These are phyloP conservation scores for Starmerella bombi DNA, from an alignment of 805 yeast genomes.

Conservation along the genomic window DNA sequence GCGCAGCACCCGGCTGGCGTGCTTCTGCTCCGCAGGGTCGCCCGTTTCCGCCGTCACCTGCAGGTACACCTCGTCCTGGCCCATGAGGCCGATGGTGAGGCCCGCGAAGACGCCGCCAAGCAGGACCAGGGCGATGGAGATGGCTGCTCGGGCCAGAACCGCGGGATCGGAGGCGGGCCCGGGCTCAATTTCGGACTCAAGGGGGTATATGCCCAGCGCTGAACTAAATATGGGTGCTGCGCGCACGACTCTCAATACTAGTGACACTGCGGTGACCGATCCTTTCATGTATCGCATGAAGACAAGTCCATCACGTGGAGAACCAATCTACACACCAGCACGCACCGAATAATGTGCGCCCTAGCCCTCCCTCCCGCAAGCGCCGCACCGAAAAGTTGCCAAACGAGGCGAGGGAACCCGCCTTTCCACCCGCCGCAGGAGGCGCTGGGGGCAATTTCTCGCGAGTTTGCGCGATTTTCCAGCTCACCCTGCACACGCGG, in stretches of 20 bases:
- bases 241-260: neutral
- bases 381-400: too few relatives aligned
- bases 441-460: too few relatives aligned
- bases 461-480: too few relatives aligned
- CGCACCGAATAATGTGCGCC: too few relatives aligned
- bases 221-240: neutral
- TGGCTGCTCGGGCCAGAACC: slow-evolving; percentile 9
- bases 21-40: slow-evolving; percentile 42
- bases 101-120: slow-evolving; percentile 33
- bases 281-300: neutral
- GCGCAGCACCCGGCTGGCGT: slow-evolving; percentile 58
- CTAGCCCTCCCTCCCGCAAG: too few relatives aligned
- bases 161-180: slow-evolving; percentile 1
- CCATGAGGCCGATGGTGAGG: slow-evolving; percentile 90
- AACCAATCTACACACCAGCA: too few relatives aligned
- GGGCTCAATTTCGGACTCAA: neutral
- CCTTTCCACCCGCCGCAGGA: too few relatives aligned
- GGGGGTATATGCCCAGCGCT: neutral
- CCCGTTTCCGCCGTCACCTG: slow-evolving; percentile 88
- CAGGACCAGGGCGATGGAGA: slow-evolving; percentile 27
- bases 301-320: too few relatives aligned
- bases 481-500: too few relatives aligned
- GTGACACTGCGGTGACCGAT: neutral
- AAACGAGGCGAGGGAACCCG: too few relatives aligned
- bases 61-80: slow-evolving; percentile 90